Evolutionary conservation across 2,329 filamentous ascomycete genomes (phyloP).

Genomic region (Exophiala phaeomuriformis): DNA sequence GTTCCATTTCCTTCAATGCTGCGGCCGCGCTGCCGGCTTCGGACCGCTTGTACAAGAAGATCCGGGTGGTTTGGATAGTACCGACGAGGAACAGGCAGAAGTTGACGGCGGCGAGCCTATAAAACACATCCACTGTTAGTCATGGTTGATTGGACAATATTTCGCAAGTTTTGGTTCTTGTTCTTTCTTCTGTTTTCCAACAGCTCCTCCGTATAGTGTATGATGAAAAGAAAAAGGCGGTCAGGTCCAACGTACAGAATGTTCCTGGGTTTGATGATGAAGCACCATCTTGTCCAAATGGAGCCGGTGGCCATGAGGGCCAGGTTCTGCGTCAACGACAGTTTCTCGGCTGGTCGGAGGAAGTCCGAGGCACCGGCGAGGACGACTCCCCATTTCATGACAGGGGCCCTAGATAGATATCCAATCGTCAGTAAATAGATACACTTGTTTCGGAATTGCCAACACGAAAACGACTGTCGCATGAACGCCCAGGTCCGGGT

Average conservation of each 20-base stretch:
- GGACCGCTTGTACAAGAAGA: conserved; percentile 57
- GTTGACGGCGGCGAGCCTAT: conserved; percentile 85
- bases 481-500: too few relatives aligned
- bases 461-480: not conserved
- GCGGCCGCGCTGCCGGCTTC: conserved; percentile 45
- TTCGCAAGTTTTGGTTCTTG: too few relatives aligned
- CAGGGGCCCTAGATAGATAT: conserved; percentile 61
- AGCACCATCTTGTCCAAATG: conserved; percentile 99
- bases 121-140: not conserved
- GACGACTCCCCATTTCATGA: conserved; percentile 96
- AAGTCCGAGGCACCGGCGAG: conserved; percentile 89
- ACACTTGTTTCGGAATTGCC: not conserved
- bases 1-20: conserved; percentile 32
- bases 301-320: conserved; percentile 83
- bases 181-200: too few relatives aligned
- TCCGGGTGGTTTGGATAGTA: conserved; percentile 71
- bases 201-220: too few relatives aligned
- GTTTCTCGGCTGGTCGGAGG: conserved; percentile 79
- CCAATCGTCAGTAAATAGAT: conserved; percentile 1
- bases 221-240: too few relatives aligned
- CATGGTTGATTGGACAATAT: not conserved
- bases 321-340: conserved; percentile 85
- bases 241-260: conserved; percentile 54
- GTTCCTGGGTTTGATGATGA: conserved; percentile 93
- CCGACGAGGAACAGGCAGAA: conserved; percentile 93